A percentile compares a stretch with the other conserved stretches of the same genome.
These are phyloP conservation scores for Podaxis mareebaensis DNA, from an alignment of 768 basidiomycete species.

Conservation along the genomic window DNA sequence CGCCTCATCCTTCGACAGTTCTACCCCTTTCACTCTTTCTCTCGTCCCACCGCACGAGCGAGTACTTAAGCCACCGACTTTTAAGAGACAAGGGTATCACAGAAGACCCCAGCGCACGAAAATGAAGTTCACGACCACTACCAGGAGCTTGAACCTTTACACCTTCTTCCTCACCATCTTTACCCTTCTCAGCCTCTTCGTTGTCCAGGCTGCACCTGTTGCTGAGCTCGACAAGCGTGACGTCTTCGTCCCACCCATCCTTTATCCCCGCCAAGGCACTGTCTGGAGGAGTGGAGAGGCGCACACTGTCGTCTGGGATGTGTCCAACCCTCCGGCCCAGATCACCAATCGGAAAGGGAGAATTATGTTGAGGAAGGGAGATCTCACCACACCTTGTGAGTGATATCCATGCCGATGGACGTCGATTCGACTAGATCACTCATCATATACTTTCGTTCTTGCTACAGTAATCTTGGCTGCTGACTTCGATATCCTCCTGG, in stretches of 20 bases:
- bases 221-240: slow-evolving; percentile 35
- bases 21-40: background rate
- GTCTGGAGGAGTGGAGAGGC: slow-evolving; percentile 42
- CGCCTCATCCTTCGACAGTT: background rate
- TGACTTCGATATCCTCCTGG: slow-evolving; percentile 39
- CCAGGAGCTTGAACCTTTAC: slow-evolving; percentile 2
- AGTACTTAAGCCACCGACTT: background rate
- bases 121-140: slow-evolving; percentile 14
- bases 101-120: background rate
- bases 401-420: background rate
- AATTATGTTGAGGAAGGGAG: slow-evolving; percentile 41
- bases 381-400: slow-evolving; percentile 32
- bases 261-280: slow-evolving; percentile 32
- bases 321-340: slow-evolving; percentile 37
- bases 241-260: slow-evolving; percentile 48
- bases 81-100: background rate
- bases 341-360: slow-evolving; percentile 48
- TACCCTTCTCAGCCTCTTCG: slow-evolving; percentile 18
- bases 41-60: background rate
- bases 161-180: slow-evolving; percentile 15
- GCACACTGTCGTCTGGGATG: slow-evolving; percentile 49
- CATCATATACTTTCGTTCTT: slow-evolving; percentile 4
- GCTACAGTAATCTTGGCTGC: slow-evolving; percentile 31
- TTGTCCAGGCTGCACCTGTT: slow-evolving; percentile 23
- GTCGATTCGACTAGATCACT: background rate